A percentile compares a stretch with the other conserved stretches of the same genome.
Conservation (phyloP, 352 stramenopile genomes). For the Phytophthora melonis region DNA sequence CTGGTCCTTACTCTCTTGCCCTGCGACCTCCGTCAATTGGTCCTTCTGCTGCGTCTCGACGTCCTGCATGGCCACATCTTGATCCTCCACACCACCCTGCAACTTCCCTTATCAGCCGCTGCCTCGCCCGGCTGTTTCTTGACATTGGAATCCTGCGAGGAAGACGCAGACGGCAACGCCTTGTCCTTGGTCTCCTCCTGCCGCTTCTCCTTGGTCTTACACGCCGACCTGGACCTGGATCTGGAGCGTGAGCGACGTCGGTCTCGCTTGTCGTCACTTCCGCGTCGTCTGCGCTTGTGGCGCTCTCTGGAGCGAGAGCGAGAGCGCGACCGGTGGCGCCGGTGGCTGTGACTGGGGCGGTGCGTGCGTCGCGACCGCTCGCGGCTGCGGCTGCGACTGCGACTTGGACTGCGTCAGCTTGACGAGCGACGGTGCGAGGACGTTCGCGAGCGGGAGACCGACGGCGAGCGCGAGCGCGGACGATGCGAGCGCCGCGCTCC, state of each 20-base stretch:
- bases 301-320: constrained; percentile 38
- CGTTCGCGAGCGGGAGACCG: constrained; percentile 22
- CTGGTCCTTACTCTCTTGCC: constrained; percentile 14
- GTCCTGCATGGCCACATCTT: not conserved
- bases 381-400: constrained; percentile 37
- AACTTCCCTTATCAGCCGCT: not conserved
- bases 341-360: constrained; percentile 29
- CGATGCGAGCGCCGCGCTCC: constrained; percentile 15
- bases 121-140: not conserved
- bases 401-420: constrained; percentile 30
- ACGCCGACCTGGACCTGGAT: constrained; percentile 19
- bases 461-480: constrained; percentile 11
- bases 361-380: constrained; percentile 42
- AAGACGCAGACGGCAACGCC: not conserved
- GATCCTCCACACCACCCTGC: not conserved
- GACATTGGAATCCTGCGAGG: constrained; percentile 17
- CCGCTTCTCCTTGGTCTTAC: constrained; percentile 19
- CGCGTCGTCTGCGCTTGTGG: constrained; percentile 31
- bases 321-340: constrained; percentile 30
- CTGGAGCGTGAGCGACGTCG: constrained; percentile 14
- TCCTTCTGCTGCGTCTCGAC: constrained; percentile 9
- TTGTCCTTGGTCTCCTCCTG: constrained; percentile 1
- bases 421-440: constrained; percentile 32
- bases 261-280: constrained; percentile 20
- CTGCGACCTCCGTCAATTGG: not conserved